Base-by-base conservation (phyloP, 2,329 filamentous ascomycete genomes). In the Monosporascus sp. region DNA sequence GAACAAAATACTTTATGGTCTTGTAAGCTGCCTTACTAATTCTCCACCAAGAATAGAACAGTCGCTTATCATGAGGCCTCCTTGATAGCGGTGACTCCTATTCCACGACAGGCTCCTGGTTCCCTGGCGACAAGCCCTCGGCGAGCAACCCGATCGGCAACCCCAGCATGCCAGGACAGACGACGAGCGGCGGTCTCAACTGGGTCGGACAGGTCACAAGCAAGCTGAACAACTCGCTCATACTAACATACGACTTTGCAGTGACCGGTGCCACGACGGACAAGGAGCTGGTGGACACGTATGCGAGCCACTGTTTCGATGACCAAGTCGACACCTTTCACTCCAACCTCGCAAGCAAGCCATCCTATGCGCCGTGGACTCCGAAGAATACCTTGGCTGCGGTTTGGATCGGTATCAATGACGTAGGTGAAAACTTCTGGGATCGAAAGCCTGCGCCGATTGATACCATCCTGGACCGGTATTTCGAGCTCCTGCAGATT, bases 81-180 rank as follows among this genome's bases (percentile, higher is more conserved):
- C 31, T 34, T 14, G 5, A 11, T 24, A 57, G 52, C 37, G 57
- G 80, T 44, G 77, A 83, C 60, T 81, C 78, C 2, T 83, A 82
- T 63, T 78, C 78, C 0, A 71, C 74, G 48, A 81, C 77, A 8
- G 74, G 73, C 38, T 84, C 83, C 64, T 68, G 77, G 57, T 60
- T 73, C 22, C 68, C 64, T 36, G 68, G 70, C 22, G 65, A 69
- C 1, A 75, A 80, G 47, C 78, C 81, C 5, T 74, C 69, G 18
- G 51, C 68, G 5, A 65, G 68, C 0, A 80, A 82, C 57, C 78
- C 80, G 1, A 70, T 83, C 52, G 81, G 81, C 6, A 84, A 84
- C 62, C 80, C 80, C 3, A 47, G 67, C 7, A 76, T 74, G 53
- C 73, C 71, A 1, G 65, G 72, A 6, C 64, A 62, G 39, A 73